Evolutionary conservation across 2,329 filamentous ascomycete species (phyloP), one percentile per base, ranked within the genome.

Genomic region (Sporothrix humicola): DNA sequence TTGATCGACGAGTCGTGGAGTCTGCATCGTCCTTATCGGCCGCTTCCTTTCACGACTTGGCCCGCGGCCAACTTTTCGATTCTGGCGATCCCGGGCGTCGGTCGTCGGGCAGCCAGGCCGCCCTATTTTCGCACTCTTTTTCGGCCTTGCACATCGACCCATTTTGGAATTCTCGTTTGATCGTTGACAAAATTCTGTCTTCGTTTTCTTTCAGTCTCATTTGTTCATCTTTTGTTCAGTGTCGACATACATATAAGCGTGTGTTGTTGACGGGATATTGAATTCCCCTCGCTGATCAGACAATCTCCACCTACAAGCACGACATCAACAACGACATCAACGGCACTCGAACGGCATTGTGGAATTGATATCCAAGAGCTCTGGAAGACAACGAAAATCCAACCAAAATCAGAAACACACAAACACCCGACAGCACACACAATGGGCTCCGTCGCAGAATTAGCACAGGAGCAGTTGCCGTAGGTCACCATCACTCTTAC

Each of bases 391-490:
- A 56, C 4, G n/a, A 61, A 10, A 37, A 10, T 4, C n/a, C n/a
- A 61, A 1, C 23, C 23, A 26, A 26, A 26, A 26, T 26, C 58
- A 31, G 17, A 31, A 37, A 59, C 13, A 59, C 52, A 31, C 54
- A 31, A 31, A 15, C 54, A 26, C 20, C 46, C 15, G 20, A n/a
- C 50, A 7, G n/a, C 2, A n/a, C 9, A 13, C 56, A 61, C 4
- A 61, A 61, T 61, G 58, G 58, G 58, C 26, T 61, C 58, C 26
- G 58, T 61, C 1, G 58, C 26, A 8, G 58, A 61, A 17, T 15
- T 61, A 12, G 15, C 31, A 26, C 58, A 61, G 58, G 58, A 61
- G 26, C 58, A 61, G 58, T 26, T 61, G 58, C 58, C 58, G 58
- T 59, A 37, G 15, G 56, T 37, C 6, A 31, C 6, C 2, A 12